phyloP scores from a whole-genome alignment of 371 early-diverging fungal species.

The Caulochytrium protostelioides region DNA sequence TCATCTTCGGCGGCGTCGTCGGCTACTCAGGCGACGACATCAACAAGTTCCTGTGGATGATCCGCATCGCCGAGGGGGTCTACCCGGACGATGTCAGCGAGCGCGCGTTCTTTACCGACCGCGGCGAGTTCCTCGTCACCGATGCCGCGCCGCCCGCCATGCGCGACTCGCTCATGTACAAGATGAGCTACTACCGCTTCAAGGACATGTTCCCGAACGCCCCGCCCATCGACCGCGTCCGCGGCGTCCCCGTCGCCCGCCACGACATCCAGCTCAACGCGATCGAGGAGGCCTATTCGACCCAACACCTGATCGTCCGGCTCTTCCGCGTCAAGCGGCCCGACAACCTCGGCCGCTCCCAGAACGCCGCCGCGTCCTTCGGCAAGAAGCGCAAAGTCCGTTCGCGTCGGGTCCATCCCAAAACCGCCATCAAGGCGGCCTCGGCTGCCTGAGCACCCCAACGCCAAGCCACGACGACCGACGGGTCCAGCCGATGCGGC shows the following conservation, averaged over 20 bases:
- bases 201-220: constrained; percentile 55
- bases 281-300: constrained; percentile 78
- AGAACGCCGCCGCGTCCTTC: constrained; percentile 44
- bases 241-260: constrained; percentile 48
- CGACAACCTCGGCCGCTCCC: constrained; percentile 67
- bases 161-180: constrained; percentile 83
- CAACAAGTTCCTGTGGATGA: constrained; percentile 99
- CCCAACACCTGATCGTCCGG: constrained; percentile 86
- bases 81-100: constrained; percentile 85
- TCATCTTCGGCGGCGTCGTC: constrained; percentile 84
- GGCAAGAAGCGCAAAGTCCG: not conserved
- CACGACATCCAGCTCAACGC: constrained; percentile 57
- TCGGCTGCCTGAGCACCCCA: no score
- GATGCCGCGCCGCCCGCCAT: constrained; percentile 72
- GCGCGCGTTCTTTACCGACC: constrained; percentile 55
- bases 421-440: no score
- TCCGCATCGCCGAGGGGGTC: constrained; percentile 91
- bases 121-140: constrained; percentile 84
- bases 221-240: constrained; percentile 60
- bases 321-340: constrained; percentile 85
- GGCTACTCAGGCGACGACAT: constrained; percentile 98
- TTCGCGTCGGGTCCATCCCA: no score
- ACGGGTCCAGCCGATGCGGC: no score
- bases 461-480: no score
- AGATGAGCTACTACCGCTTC: constrained; percentile 88